phyloP scores from a whole-genome alignment of 129 eudicot species.

The Artemisia argyi region DNA sequence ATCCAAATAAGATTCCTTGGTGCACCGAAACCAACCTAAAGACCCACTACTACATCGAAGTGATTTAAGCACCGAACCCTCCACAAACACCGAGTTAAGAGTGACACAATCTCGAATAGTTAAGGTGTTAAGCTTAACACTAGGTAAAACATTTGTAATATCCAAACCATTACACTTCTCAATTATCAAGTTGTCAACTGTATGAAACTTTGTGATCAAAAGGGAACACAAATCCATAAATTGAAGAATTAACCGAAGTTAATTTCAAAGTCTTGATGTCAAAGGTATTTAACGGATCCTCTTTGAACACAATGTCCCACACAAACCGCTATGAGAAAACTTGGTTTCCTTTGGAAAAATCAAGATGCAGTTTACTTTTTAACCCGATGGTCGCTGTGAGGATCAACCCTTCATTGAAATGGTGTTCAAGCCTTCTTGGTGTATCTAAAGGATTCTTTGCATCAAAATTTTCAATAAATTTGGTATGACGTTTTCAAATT shows the following conservation, averaged over 20 bases:
- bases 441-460: constrained; percentile 12
- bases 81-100: background rate
- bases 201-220: background rate
- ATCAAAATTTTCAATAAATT: constrained; percentile 11
- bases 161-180: background rate
- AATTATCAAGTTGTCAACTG: background rate
- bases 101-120: background rate
- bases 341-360: constrained; percentile 30
- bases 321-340: constrained; percentile 23
- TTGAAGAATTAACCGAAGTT: constrained; percentile 7
- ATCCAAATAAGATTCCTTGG: background rate
- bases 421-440: constrained; percentile 25
- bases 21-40: background rate
- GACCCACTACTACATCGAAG: background rate
- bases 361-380: constrained; percentile 22
- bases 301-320: constrained; percentile 26
- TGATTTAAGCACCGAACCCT: background rate
- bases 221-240: background rate
- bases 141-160: background rate
- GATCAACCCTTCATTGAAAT: constrained; percentile 9
- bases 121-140: background rate
- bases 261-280: constrained; percentile 14
- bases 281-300: constrained; percentile 14
- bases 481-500: constrained; percentile 1
- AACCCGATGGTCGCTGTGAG: constrained; percentile 21